Base-by-base conservation (phyloP, 2,329 filamentous ascomycete species). In the Beauveria brongniartii region DNA sequence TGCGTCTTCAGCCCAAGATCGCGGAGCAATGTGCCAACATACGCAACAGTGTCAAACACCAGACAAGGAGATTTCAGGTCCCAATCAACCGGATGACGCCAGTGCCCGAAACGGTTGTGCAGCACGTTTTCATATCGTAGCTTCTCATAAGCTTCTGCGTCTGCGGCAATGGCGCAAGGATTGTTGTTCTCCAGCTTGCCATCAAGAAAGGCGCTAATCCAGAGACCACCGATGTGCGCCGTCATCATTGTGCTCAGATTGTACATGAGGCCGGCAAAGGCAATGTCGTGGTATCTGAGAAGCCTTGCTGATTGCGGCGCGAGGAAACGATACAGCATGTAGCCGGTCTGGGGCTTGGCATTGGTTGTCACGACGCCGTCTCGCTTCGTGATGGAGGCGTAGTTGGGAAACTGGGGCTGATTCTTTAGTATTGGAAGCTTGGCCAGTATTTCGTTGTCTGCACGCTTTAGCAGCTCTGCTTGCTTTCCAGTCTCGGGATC, bases 1-100 rank as follows among this genome's bases (percentile, higher is more conserved):
- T 79, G 73, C 14, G 73, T 73, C 37, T 78, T 73, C 55, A 92
- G 70, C 0, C 84, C 87, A 53, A 92, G 67, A 70, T 93, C 89
- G 8, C 75, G 73, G 61, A 90, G 70, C 67, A 93, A 70, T 68
- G 86, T 65, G 71, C 91, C 85, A 24, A 89, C 70, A 62, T 90
- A 92, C 3, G 88, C 87, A 58, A 92, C 68, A 0, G 80, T 80
- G 71, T 93, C 90, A 67, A 92, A 92, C 12, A 89, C 86, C 64
- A 92, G 85, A 69, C 90, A 89, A 0, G 86, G 86, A 56, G 81
- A 75, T 67, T 77, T 78, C 20, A 75, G 77, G 0, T 88, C 88
- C 65, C 84, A 86, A 0, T 87, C 88, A 2, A 76, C 80, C 1
- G 86, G 84, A 64, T 88, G 88, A n/a, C 89, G 79, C 81, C 86